phyloP scores from a whole-genome alignment of 768 basidiomycete genomes.

The Panellus pusillus region DNA sequence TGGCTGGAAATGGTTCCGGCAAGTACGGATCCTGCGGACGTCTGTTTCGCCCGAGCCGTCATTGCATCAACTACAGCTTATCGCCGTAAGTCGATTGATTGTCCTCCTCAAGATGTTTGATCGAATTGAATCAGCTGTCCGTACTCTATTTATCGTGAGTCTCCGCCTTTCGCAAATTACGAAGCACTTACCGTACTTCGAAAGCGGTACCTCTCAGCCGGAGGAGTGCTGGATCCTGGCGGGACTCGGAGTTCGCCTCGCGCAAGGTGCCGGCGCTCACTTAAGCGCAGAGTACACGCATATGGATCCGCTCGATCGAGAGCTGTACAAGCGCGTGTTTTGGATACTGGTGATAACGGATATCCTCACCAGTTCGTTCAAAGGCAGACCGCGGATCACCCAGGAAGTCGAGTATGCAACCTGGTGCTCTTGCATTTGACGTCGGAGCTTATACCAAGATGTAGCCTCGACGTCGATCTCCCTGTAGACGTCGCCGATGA shows the following conservation, averaged over 20 bases:
- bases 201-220: neutral
- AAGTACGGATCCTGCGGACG: neutral
- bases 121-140: no score
- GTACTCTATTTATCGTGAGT: no score
- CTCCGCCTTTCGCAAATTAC: no score
- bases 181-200: no score
- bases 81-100: neutral
- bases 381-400: neutral
- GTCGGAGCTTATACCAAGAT: no score
- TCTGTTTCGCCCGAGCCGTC: neutral
- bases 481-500: neutral
- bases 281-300: neutral
- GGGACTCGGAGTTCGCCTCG: neutral
- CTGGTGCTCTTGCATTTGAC: no score
- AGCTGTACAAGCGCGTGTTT: slow-evolving; percentile 3
- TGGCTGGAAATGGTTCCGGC: slow-evolving; percentile 5
- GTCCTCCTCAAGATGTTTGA: no score
- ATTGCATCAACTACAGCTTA: neutral
- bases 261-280: slow-evolving; percentile 3
- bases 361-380: neutral
- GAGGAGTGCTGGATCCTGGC: slow-evolving; percentile 1
- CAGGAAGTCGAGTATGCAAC: neutral
- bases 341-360: slow-evolving; percentile 2
- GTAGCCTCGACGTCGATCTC: slow-evolving; percentile 7
- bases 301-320: neutral